Conservation (phyloP, 2,329 filamentous ascomycete species). For the Aspergillus jensenii region DNA sequence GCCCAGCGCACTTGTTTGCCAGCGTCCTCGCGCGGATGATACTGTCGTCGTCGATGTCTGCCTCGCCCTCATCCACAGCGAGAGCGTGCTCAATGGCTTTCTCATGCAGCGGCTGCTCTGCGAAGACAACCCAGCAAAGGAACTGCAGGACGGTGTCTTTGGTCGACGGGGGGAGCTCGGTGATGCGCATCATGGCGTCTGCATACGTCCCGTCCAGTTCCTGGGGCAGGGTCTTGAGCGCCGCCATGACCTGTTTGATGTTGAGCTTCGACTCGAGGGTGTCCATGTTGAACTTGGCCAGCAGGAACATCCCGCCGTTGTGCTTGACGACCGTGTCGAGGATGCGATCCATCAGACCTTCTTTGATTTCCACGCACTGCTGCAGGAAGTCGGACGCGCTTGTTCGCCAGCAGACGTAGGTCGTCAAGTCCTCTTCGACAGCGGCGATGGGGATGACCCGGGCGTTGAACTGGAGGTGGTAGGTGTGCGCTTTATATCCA, state of each 20-base stretch:
- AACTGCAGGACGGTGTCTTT: slow-evolving; percentile 3
- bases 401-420: slow-evolving; percentile 8
- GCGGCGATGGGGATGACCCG: neutral
- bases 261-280: slow-evolving; percentile 10
- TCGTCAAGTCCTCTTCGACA: slow-evolving; percentile 2
- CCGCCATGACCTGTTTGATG: neutral
- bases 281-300: slow-evolving; percentile 14
- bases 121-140: slow-evolving; percentile 10
- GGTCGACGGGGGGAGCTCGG: neutral
- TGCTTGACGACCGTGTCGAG: neutral
- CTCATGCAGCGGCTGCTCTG: slow-evolving; percentile 1
- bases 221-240: slow-evolving; percentile 3
- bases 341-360: slow-evolving; percentile 2
- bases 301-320: slow-evolving; percentile 10
- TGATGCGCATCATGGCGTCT: slow-evolving; percentile 8
- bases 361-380: slow-evolving; percentile 2
- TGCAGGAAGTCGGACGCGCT: slow-evolving; percentile 4
- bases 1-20: slow-evolving; percentile 7
- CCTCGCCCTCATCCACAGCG: neutral
- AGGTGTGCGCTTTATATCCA: neutral
- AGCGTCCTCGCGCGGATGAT: slow-evolving; percentile 7
- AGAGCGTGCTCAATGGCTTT: slow-evolving; percentile 10
- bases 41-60: slow-evolving; percentile 7
- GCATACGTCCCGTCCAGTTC: slow-evolving; percentile 9
- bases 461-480: neutral